Evolutionary conservation across 1,284 basidiomycete species (phyloP), one percentile per base, ranked within the genome.

Genomic region (Pseudozyma thailandica): DNA sequence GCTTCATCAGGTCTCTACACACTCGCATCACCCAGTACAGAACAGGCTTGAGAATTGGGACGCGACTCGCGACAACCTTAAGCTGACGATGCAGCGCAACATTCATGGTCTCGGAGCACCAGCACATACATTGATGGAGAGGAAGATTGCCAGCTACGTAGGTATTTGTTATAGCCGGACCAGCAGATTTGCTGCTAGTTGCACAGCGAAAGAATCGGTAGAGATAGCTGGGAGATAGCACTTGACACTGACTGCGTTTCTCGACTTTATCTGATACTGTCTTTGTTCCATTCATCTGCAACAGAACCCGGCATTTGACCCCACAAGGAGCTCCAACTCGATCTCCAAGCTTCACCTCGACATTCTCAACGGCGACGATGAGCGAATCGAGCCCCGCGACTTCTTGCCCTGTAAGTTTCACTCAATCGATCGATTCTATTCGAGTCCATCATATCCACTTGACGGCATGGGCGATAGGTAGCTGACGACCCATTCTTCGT

Each of bases 61-160:
- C 57, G 89, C 89, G 72, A 94, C 94, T 6, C 93, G 95, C 82
- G 90, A 93, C 82, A 91, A 91, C 82, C 83, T 94, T 57, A 91
- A 91, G 83, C 86, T 96, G 63, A 93, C 89, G 42, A 85, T 96
- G 84, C 88, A 93, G 82, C 88, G 94, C 53, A 90, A 94, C 84
- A 84, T 90, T 35, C 91, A 90, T 80, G 95, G 95, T 35, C 83
- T 98, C 72, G 92, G 92, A 74, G 90, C 91, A 33, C 95, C 95
- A 6, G 88, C 96, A 82, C 88, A 94, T 42, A 86, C 89, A 58
- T 86, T 95, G 76, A 98, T 98, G 95, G 95, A 98, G 84, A 88
- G 94, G 78, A 92, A 91, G 86, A 88, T 94, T 45, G 92, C 93
- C 15, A 84, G 88, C 49, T 84, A 88, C 63, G 94, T 94, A 77